phyloP scores from a whole-genome alignment of 2,329 filamentous ascomycete genomes.

The Exserohilum rostratum region DNA sequence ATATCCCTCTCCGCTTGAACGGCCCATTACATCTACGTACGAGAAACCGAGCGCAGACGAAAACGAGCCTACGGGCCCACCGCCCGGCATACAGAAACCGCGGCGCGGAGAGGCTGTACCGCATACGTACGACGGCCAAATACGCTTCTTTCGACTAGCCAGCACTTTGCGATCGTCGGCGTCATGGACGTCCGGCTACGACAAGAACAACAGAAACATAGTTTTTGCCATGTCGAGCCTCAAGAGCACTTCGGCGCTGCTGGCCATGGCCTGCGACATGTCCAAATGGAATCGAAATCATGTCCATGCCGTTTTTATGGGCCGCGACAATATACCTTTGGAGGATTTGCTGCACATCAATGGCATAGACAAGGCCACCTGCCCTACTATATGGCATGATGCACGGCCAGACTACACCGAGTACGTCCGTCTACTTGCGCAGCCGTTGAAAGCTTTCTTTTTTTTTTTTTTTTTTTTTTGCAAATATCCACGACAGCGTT shows the following conservation, averaged over 20 bases:
- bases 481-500: too few relatives aligned
- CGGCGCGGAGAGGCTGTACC: slow-evolving; percentile 21
- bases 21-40: slow-evolving; percentile 14
- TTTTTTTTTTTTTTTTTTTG: too few relatives aligned
- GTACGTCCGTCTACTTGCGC: slow-evolving; percentile 26
- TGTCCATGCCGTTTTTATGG: slow-evolving; percentile 83
- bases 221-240: slow-evolving; percentile 80
- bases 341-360: slow-evolving; percentile 76
- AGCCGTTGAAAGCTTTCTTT: not conserved
- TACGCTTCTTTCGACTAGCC: slow-evolving; percentile 71
- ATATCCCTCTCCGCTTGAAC: slow-evolving; percentile 4
- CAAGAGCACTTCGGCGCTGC: slow-evolving; percentile 71
- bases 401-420: slow-evolving; percentile 75
- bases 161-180: slow-evolving; percentile 65
- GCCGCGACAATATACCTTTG: slow-evolving; percentile 72
- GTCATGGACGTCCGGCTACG: slow-evolving; percentile 59
- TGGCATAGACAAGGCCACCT: slow-evolving; percentile 70
- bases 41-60: slow-evolving; percentile 12
- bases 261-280: slow-evolving; percentile 91
- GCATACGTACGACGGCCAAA: slow-evolving; percentile 67
- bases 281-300: slow-evolving; percentile 68
- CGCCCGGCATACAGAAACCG: slow-evolving; percentile 29
- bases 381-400: slow-evolving; percentile 72
- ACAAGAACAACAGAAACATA: slow-evolving; percentile 68
- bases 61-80: slow-evolving; percentile 34